A percentile compares a stretch with the other conserved stretches of the same genome.
These are phyloP conservation scores for Paraglomus brasilianum DNA, from an alignment of 192 early-diverging fungal genomes.

Conservation along the genomic window DNA sequence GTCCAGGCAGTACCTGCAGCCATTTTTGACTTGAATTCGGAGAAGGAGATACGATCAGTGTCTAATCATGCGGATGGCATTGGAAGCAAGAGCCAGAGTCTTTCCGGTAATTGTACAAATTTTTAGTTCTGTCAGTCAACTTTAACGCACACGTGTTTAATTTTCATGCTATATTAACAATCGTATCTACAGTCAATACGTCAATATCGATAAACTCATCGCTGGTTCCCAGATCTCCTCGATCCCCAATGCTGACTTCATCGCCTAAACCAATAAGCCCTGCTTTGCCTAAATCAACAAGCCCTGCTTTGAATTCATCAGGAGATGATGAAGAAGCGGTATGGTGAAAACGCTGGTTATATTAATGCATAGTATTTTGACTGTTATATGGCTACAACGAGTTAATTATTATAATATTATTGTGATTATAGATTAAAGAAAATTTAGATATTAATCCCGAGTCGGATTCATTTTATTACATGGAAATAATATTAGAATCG, in stretches of 20 bases:
- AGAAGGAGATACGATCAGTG: not conserved
- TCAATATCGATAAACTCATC: constrained; percentile 36
- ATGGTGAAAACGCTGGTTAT: not conserved
- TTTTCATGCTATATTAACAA: not conserved
- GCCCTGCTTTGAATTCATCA: not conserved
- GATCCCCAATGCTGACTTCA: constrained; percentile 34
- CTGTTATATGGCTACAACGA: not conserved
- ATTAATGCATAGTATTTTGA: not conserved
- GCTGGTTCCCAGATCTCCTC: constrained; percentile 32
- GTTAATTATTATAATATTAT: constrained; percentile 9
- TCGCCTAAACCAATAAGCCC: not conserved
- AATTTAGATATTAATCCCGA: constrained; percentile 68
- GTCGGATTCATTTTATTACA: constrained; percentile 72
- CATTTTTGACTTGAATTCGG: constrained; percentile 20
- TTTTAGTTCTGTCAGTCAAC: not conserved
- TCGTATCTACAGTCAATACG: constrained; percentile 32
- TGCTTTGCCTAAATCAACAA: constrained; percentile 10
- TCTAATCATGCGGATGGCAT: no score
- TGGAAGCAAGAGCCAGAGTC: no score
- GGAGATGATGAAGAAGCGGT: constrained; percentile 51
- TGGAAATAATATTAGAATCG: constrained; percentile 75
- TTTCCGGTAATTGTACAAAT: no score
- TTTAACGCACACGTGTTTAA: not conserved
- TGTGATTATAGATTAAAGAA: constrained; percentile 49
- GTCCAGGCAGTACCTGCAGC: constrained; percentile 17